Base-by-base conservation (phyloP, 2,329 filamentous ascomycete species). In the Hirsutella rhossiliensis region DNA sequence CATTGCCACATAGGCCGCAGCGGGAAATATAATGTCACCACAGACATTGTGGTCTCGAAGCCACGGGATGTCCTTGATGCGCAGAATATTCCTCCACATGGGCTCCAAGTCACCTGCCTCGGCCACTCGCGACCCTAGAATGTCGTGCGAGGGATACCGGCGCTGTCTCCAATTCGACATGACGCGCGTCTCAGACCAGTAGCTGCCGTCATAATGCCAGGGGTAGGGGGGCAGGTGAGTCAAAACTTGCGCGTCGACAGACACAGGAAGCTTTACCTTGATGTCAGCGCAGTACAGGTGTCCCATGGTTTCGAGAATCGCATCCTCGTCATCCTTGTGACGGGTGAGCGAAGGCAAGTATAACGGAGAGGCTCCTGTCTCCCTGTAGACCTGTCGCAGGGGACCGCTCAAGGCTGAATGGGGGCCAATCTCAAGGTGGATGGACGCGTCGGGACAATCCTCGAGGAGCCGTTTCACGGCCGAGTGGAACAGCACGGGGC, bases 1-100 rank as follows among this genome's bases (percentile, higher is more conserved):
- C 54, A 67, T 58, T 8, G 61, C 58, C 0, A 62, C 51, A 27
- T 59, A 57, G 11, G 65, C 67, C 0, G 61, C 58, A 27, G 56
- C 61, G 30, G 68, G 62, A 40, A 65, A 67, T 46, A 71, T 58
- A 32, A 63, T 59, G 36, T 69, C 58, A 44, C 59, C 65, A 37
- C 63, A 59, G 56, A 70, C 64, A 9, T 53, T 47, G 55, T 71
- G 69, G 44, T 70, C 66, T n/a, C 65, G 55, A 1, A 68, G 55
- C 43, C 71, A 72, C 15, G 71, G 58, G 2, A 30, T 45, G 18
- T 54, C 30, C 1, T 49, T 45, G 0, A 56, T 1, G 6, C 44
- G 43, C 5, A 59, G 38, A 1, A 53, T 1, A n/a, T 58, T 57
- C 0, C 54, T 41, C 47, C 48, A 59, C 2, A n/a, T 11, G 0